Base-by-base conservation (phyloP, 106 monocot genomes). In the Dioscorea alata region DNA sequence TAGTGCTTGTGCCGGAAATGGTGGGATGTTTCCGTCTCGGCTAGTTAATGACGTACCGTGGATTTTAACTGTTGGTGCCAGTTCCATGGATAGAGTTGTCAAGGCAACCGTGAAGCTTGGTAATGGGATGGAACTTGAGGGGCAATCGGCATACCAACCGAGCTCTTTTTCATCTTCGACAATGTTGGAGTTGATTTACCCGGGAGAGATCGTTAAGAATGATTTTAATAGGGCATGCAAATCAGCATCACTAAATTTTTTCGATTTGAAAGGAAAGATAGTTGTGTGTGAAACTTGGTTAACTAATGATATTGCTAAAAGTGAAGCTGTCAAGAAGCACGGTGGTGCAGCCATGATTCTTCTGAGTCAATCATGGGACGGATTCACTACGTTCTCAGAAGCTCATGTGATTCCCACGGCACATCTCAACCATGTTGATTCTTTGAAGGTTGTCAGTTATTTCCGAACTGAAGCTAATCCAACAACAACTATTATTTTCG, bases 41-140 rank as follows among this genome's bases (percentile, higher is more conserved):
- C 12, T 76, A 14, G 8, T 35, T 14, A 76, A 69, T 24, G 57
- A 54, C 4, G 63, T 35, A 10, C 69, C 76, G 13, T 76, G 76
- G 76, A 13, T 57, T 4, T 33, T 69, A 12, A 76, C 76, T 1
- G 76, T 76, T 0, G 69, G 54, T 1, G 63, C 76, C 18, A 70
- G 76, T 64, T 63, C 76, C 14, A 64, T 57, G 18, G 76, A 76
- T 33, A 19, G 69, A 64, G 48, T 13, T 3, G 22, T 70, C 8
- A 42, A 42, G 57, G 33, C 64, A 15, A 70, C 63, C 0, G 76
- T 76, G 63, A 70, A 5, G 56, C 63, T 76, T 4, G 69, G 76
- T 0, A 48, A 76, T 48, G 76, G 69, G 19, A 6, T 23, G 56
- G 35, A 42, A 54, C 32, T 76, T 35, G 23, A 63, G 14, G 76